Conservation (phyloP, 2,329 filamentous ascomycete species). For the Colletotrichum tabaci region DNA sequence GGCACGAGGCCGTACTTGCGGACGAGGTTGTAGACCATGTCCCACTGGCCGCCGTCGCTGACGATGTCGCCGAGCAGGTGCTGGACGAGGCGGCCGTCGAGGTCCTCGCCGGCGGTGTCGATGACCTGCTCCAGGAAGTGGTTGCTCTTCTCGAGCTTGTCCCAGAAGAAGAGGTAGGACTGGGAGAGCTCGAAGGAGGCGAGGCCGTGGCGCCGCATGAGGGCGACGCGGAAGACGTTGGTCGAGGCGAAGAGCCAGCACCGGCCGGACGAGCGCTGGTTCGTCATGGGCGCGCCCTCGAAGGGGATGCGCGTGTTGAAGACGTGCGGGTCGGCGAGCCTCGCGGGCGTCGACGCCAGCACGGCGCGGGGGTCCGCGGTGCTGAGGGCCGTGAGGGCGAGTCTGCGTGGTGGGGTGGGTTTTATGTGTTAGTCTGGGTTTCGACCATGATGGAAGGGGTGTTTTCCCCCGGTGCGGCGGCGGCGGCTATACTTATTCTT, state of each 20-base stretch:
- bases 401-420: slow-evolving; percentile 59
- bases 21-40: slow-evolving; percentile 91
- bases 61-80: slow-evolving; percentile 78
- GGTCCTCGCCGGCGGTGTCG: slow-evolving; percentile 77
- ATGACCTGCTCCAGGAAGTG: slow-evolving; percentile 90
- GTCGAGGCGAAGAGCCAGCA: slow-evolving; percentile 95
- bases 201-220: slow-evolving; percentile 87
- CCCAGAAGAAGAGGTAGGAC: slow-evolving; percentile 92
- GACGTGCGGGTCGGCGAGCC: slow-evolving; percentile 80
- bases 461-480: too few relatives aligned
- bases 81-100: slow-evolving; percentile 82
- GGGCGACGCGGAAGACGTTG: slow-evolving; percentile 91
- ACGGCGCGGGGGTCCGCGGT: slow-evolving; percentile 76
- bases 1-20: slow-evolving; percentile 91
- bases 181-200: slow-evolving; percentile 89
- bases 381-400: slow-evolving; percentile 82
- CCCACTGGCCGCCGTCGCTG: slow-evolving; percentile 89
- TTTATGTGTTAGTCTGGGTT: slow-evolving; percentile 6
- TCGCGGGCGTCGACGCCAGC: slow-evolving; percentile 74
- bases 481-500: slow-evolving; percentile 69
- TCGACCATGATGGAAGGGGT: neutral
- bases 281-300: slow-evolving; percentile 87
- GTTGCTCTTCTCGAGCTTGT: slow-evolving; percentile 93
- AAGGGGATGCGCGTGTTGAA: slow-evolving; percentile 89
- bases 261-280: slow-evolving; percentile 84